Conservation (phyloP, 352 stramenopile genomes). For the Phytophthora uliginosa region DNA sequence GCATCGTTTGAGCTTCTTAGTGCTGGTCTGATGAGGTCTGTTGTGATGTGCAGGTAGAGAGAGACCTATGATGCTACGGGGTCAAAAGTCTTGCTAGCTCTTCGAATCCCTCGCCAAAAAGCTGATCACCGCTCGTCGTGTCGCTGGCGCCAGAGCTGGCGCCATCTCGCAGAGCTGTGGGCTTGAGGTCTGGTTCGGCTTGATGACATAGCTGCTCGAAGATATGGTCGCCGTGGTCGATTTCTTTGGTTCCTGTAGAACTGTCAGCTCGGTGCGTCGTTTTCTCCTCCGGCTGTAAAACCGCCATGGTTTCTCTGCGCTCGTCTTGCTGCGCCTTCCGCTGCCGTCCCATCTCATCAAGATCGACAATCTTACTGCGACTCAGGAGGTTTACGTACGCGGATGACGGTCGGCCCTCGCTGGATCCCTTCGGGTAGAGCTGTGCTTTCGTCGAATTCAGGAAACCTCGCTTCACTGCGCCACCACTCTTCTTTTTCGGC, state of each 20-base stretch:
- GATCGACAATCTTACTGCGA: constrained; percentile 85
- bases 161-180: constrained; percentile 7
- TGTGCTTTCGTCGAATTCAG: constrained; percentile 66
- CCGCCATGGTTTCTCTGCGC: constrained; percentile 34
- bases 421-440: constrained; percentile 83
- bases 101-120: constrained; percentile 64
- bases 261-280: constrained; percentile 1
- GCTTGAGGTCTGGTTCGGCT: constrained; percentile 78
- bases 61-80: constrained; percentile 20
- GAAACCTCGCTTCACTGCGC: constrained; percentile 81
- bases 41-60: no score
- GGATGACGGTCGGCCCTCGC: constrained; percentile 68
- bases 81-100: constrained; percentile 64
- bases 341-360: constrained; percentile 59
- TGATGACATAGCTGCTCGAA: constrained; percentile 87
- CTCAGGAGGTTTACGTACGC: constrained; percentile 84
- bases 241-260: constrained; percentile 33
- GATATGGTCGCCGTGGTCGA: constrained; percentile 72
- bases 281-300: constrained; percentile 30
- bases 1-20: constrained; percentile 4
- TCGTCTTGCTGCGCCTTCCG: constrained; percentile 42
- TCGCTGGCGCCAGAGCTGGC: constrained; percentile 9
- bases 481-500: constrained; percentile 12
- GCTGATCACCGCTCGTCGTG: constrained; percentile 26
- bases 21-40: constrained; percentile 3